Conservation (phyloP, 495 filamentous ascomycete species). For the Lepidopterella palustris region DNA sequence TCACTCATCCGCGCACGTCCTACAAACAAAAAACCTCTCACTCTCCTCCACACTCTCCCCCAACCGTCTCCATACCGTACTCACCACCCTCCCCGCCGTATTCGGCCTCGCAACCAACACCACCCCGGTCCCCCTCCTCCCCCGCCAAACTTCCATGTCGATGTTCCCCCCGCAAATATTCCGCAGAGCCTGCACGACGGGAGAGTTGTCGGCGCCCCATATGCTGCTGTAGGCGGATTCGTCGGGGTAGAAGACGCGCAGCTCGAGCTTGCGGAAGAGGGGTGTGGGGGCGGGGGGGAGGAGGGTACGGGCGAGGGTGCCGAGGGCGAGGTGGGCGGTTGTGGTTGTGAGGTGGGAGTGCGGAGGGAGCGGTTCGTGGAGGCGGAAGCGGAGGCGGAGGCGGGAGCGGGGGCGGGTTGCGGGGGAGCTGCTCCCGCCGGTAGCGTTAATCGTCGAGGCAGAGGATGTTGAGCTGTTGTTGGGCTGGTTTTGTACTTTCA, state of each 20-base stretch:
- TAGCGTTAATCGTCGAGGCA: not conserved
- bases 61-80: constrained; percentile 29
- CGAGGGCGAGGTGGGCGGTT: constrained; percentile 4
- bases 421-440: not conserved
- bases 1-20: not conserved
- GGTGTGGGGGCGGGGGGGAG: constrained; percentile 18
- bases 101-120: constrained; percentile 14
- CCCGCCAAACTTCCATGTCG: constrained; percentile 29
- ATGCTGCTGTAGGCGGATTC: constrained; percentile 24
- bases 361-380: not conserved
- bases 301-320: constrained; percentile 11
- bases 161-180: constrained; percentile 27
- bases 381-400: not conserved
- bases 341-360: constrained; percentile 14
- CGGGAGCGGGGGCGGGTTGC: not conserved
- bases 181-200: constrained; percentile 24
- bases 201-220: constrained; percentile 28
- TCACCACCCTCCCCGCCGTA: constrained; percentile 15
- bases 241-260: constrained; percentile 29
- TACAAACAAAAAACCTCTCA: not conserved
- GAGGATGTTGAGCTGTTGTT: not conserved
- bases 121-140: constrained; percentile 26
- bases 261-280: constrained; percentile 19
- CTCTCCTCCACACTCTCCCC: constrained; percentile 8
- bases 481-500: not conserved